Conservation (phyloP, 164 flowering plant genomes). For the Liquidambar formosana region DNA sequence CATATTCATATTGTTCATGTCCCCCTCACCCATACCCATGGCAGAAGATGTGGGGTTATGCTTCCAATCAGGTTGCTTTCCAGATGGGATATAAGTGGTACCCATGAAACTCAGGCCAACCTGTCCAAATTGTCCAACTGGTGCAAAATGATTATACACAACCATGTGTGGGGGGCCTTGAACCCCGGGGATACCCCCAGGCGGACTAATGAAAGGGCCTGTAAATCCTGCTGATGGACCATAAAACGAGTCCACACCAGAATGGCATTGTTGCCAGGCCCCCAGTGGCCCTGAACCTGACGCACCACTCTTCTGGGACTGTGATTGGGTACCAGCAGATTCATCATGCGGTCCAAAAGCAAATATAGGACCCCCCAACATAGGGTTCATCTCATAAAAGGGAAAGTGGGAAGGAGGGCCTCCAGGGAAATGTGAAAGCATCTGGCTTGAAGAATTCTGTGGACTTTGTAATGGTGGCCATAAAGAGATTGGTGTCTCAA, state of each 20-base stretch:
- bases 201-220: constrained; percentile 82
- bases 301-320: constrained; percentile 54
- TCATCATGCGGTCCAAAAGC: constrained; percentile 87
- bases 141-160: constrained; percentile 94
- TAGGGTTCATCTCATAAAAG: constrained; percentile 84
- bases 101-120: constrained; percentile 98
- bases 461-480: constrained; percentile 90
- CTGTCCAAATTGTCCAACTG: constrained; percentile 95
- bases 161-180: constrained; percentile 97
- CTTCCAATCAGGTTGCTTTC: constrained; percentile 96
- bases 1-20: constrained; percentile 52
- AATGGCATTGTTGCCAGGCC: constrained; percentile 81
- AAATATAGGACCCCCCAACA: constrained; percentile 80
- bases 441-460: constrained; percentile 62
- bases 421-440: constrained; percentile 83
- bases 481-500: constrained; percentile 78
- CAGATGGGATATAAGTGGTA: constrained; percentile 84
- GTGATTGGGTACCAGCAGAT: constrained; percentile 58
- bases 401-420: constrained; percentile 82
- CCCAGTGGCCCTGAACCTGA: constrained; percentile 65
- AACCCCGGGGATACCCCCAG: constrained; percentile 83
- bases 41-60: constrained; percentile 65
- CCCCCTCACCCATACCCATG: constrained; percentile 57
- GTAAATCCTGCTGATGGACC: constrained; percentile 84
- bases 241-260: constrained; percentile 85